Conservation (phyloP, 1,284 basidiomycete species). For the Bondarzewia mesenterica region DNA sequence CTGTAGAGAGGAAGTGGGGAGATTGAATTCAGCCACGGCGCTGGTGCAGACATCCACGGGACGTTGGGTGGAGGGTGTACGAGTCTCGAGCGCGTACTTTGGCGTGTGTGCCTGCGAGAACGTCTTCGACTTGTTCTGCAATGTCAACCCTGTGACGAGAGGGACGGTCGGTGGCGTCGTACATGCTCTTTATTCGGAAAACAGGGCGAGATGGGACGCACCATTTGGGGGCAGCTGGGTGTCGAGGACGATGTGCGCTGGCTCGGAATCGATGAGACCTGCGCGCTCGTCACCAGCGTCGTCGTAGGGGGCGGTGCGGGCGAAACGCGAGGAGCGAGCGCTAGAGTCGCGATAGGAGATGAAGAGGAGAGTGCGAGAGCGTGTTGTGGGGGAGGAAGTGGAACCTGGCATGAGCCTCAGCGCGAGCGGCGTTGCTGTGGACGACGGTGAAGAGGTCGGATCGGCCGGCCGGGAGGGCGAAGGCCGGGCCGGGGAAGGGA, state of each 20-base stretch:
- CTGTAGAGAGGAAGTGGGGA: slow-evolving; percentile 29
- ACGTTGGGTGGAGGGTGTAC: slow-evolving; percentile 14
- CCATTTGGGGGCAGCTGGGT: slow-evolving; percentile 31
- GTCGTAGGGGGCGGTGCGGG: slow-evolving; percentile 26
- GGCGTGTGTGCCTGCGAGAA: slow-evolving; percentile 57
- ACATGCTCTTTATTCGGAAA: too few species aligned
- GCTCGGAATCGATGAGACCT: slow-evolving; percentile 49
- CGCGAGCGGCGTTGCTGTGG: not conserved
- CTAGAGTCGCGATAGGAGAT: slow-evolving; percentile 90
- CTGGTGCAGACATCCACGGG: slow-evolving; percentile 10
- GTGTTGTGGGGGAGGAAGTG: slow-evolving; percentile 46
- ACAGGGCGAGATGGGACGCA: too few species aligned
- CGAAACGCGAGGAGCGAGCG: slow-evolving; percentile 40
- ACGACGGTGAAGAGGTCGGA: not conserved
- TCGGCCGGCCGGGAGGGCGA: not conserved
- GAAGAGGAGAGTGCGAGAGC: slow-evolving; percentile 90
- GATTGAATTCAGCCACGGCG: slow-evolving; percentile 15
- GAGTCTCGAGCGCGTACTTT: slow-evolving; percentile 68
- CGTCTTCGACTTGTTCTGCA: slow-evolving; percentile 80
- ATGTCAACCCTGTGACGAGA: slow-evolving; percentile 70
- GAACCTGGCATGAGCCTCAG: slow-evolving; percentile 22
- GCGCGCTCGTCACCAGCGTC: slow-evolving; percentile 57
- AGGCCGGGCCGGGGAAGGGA: too few species aligned
- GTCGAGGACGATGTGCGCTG: slow-evolving; percentile 47
- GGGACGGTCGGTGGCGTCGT: slow-evolving; percentile 9